phyloP scores from a whole-genome alignment of 2,329 filamentous ascomycete species.

The Conoideocrella luteorostrata region DNA sequence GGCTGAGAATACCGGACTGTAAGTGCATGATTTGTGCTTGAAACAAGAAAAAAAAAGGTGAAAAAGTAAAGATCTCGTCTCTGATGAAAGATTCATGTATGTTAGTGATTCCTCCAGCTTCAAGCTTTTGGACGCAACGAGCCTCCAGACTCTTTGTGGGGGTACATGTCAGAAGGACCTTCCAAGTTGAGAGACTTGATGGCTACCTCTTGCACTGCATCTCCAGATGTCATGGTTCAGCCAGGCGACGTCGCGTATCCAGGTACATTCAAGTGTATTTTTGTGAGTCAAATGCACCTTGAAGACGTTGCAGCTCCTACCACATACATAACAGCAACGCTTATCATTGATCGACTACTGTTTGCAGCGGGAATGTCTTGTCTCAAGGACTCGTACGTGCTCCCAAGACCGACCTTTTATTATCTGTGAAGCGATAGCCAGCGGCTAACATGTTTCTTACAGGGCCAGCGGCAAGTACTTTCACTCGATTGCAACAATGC shows the following conservation, averaged over 20 bases:
- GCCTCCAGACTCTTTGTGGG: constrained; percentile 1
- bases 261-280: not conserved
- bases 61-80: too few relatives aligned
- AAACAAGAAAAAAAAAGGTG: too few relatives aligned
- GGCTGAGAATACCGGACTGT: too few relatives aligned
- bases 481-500: not conserved
- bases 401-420: too few relatives aligned
- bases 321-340: not conserved
- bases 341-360: not conserved
- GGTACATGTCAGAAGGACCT: constrained; percentile 4
- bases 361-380: not conserved
- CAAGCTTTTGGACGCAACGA: too few relatives aligned
- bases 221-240: constrained; percentile 3
- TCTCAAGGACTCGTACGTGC: not conserved
- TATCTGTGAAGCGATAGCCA: too few relatives aligned
- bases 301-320: too few relatives aligned
- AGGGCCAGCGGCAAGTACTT: not conserved
- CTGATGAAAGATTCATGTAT: too few relatives aligned
- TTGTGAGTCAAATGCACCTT: too few relatives aligned
- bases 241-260: constrained; percentile 3
- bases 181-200: not conserved
- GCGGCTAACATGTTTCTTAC: too few relatives aligned
- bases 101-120: too few relatives aligned
- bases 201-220: not conserved
- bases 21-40: too few relatives aligned